Evolutionary conservation across 108 stramenopile species (phyloP), one percentile per base, ranked within the genome.

Genomic region (Pseudonitzschia multiseries): DNA sequence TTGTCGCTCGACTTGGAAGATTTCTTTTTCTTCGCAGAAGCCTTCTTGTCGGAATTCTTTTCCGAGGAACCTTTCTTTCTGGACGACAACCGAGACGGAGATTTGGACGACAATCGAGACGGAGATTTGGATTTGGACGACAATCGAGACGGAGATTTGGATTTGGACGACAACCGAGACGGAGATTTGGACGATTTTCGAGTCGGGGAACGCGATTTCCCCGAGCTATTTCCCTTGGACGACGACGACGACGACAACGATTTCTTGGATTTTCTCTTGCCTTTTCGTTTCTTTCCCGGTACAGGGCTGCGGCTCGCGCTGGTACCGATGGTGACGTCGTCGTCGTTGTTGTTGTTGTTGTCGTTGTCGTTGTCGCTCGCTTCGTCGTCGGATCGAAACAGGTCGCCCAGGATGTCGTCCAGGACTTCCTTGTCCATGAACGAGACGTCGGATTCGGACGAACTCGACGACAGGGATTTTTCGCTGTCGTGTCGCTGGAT

Each of bases 11-110:
- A 29, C 28, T 28, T 36, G 5, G 17, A 9, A 15, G 65, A 22
- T 44, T 3, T 67, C 20, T 44, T 67, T 67, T 32, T 24, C 17
- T 67, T 67, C n/a, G 65, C 6, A 10, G 50, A 51, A n/a, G 50
- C 9, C 29, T 51, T 68, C 5, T 44, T 10, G 17, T 52, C 51
- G 15, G 22, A n/a, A 13, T 18, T 28, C 29, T 5, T 41, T 52
- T 21, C 15, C 68, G 27, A n/a, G n/a, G n/a, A n/a, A n/a, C n/a
- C n/a, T n/a, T n/a, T 50, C 50, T 18, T 15, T 67, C 18, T 51
- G 8, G 27, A 68, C 26, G 68, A 27, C 51, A n/a, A 27, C 27
- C 22, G 51, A 10, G 15, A 20, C 12, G 43, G 26, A 24, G 53
- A 54, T n/a, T 43, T 51, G 8, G 27, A 68, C 26, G 68, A 27